A percentile compares a stretch with the other conserved stretches of the same genome.
Evolutionary conservation across 2,329 filamentous ascomycete genomes (phyloP).

Genomic region (Huntiella abstrusa): DNA sequence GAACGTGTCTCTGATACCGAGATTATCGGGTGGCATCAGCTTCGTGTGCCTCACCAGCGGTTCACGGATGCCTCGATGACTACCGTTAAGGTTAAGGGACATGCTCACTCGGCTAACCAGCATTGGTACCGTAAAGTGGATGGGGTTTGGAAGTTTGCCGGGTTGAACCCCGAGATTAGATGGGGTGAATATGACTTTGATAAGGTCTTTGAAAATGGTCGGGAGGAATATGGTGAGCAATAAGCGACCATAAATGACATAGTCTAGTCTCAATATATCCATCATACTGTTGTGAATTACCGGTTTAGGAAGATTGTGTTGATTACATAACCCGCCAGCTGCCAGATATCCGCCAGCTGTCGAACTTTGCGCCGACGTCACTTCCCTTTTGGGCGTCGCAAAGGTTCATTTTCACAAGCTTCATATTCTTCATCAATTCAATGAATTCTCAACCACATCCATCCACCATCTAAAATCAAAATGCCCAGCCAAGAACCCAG

Average conservation of each 20-base stretch:
- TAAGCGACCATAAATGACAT: too few species aligned
- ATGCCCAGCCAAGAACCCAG: slow-evolving; percentile 32
- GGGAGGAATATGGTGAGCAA: slow-evolving; percentile 11
- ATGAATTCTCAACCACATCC: too few species aligned
- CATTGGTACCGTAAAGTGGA: slow-evolving; percentile 39
- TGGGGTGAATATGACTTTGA: slow-evolving; percentile 41
- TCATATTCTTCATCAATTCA: too few species aligned
- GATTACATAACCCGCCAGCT: too few species aligned
- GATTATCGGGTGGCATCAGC: slow-evolving; percentile 40
- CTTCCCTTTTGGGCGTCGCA: too few species aligned
- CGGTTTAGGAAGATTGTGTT: too few species aligned
- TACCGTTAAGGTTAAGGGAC: slow-evolving; percentile 37
- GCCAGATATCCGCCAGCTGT: too few species aligned
- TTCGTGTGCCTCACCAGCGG: slow-evolving; percentile 42
- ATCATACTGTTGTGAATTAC: too few species aligned
- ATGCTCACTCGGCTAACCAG: slow-evolving; percentile 37
- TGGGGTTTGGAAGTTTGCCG: slow-evolving; percentile 44
- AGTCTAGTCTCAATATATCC: too few species aligned
- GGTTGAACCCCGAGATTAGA: slow-evolving; percentile 33
- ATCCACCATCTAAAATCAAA: not conserved
- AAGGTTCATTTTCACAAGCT: too few species aligned
- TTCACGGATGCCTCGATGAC: slow-evolving; percentile 32
- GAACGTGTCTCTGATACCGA: slow-evolving; percentile 37
- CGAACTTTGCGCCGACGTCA: too few species aligned
- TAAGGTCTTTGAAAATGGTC: slow-evolving; percentile 25